Evolutionary conservation across 352 stramenopile species (phyloP).

Genomic region (Phytophthora constricta): DNA sequence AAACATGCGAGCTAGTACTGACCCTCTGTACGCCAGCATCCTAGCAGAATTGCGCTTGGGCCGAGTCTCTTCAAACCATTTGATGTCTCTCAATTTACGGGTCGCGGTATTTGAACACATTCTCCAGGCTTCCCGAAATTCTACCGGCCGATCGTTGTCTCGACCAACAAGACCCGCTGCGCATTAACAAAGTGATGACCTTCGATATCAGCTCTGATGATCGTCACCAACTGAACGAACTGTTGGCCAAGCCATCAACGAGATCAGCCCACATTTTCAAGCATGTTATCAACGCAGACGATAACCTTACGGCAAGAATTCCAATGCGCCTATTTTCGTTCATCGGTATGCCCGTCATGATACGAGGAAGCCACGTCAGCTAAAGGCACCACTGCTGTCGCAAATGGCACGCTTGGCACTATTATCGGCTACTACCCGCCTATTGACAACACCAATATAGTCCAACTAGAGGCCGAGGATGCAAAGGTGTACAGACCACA

Average conservation of each 20-base stretch:
- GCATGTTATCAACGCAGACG: constrained; percentile 1
- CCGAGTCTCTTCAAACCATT: not conserved
- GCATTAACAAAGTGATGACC: constrained; percentile 12
- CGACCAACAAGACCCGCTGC: constrained; percentile 12
- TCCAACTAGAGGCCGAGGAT: not conserved
- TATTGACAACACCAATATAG: not conserved
- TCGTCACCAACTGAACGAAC: not conserved
- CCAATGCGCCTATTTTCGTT: constrained; percentile 9
- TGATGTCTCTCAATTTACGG: not conserved
- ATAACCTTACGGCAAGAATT: constrained; percentile 4
- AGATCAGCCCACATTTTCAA: not conserved
- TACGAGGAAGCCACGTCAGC: not conserved
- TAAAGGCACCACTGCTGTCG: not conserved
- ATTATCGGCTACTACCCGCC: constrained; percentile 5
- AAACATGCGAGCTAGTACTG: constrained; percentile 6
- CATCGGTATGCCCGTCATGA: constrained; percentile 16
- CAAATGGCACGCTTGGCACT: constrained; percentile 8
- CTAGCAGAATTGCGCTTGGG: not conserved
- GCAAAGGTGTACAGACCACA: not conserved
- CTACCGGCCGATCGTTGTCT: constrained; percentile 9
- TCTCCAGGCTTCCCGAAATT: not conserved
- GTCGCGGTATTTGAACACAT: not conserved
- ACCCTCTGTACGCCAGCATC: constrained; percentile 4
- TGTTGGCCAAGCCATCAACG: not conserved
- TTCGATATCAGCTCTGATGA: not conserved